Conservation (phyloP, 2,329 filamentous ascomycete species). For the Fusarium sp. region DNA sequence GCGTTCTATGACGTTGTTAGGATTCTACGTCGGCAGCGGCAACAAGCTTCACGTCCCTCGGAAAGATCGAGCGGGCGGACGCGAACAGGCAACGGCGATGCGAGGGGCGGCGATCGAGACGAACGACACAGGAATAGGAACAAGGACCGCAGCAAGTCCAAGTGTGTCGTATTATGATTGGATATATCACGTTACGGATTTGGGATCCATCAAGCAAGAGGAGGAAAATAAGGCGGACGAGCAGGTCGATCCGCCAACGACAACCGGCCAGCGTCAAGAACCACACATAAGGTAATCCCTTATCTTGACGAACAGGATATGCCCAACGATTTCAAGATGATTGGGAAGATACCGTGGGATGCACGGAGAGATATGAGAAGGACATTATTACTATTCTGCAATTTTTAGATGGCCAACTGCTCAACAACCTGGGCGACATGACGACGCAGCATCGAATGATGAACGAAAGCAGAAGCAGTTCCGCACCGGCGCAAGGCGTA, state of each 20-base stretch:
- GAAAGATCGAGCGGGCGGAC: slow-evolving; percentile 55
- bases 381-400: slow-evolving; percentile 45
- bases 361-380: slow-evolving; percentile 37
- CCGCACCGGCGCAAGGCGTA: slow-evolving; percentile 57
- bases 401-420: slow-evolving; percentile 47
- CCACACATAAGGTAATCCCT: slow-evolving; percentile 42
- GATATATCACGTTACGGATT: slow-evolving; percentile 7
- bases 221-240: slow-evolving; percentile 34
- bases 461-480: slow-evolving; percentile 51
- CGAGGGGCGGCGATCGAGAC: slow-evolving; percentile 51
- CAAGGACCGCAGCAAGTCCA: slow-evolving; percentile 53
- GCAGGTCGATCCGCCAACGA: slow-evolving; percentile 30
- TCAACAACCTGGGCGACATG: slow-evolving; percentile 47
- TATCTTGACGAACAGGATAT: slow-evolving; percentile 38
- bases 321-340: slow-evolving; percentile 42
- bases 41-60: slow-evolving; percentile 62
- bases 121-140: slow-evolving; percentile 53
- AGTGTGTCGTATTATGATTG: slow-evolving; percentile 58
- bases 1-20: slow-evolving; percentile 98
- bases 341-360: slow-evolving; percentile 43
- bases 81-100: slow-evolving; percentile 54
- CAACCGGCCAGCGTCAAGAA: slow-evolving; percentile 36
- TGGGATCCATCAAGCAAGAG: slow-evolving; percentile 26
- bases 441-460: slow-evolving; percentile 53
- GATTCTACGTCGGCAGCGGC: slow-evolving; percentile 85